Conservation (phyloP, 2,329 filamentous ascomycete species). For the Penicillium sp. region DNA sequence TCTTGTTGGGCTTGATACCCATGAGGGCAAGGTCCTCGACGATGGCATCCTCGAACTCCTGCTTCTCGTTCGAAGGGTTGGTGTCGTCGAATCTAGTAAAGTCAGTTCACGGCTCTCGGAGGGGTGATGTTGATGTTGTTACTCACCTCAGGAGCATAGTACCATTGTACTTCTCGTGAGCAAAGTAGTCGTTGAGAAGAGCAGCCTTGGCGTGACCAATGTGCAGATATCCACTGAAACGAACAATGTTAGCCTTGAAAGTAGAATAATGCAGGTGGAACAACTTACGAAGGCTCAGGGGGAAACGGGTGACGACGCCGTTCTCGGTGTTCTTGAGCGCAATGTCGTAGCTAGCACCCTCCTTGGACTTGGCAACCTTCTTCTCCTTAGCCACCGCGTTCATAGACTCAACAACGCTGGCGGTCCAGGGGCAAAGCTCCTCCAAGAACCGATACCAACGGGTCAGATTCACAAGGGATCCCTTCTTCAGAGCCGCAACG, state of each 20-base stretch:
- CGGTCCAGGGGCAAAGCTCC: conserved; percentile 72
- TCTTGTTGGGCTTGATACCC: conserved; percentile 81
- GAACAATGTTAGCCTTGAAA: background rate
- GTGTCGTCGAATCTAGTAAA: conserved; percentile 76
- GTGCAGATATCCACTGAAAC: conserved; percentile 69
- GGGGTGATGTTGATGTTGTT: background rate
- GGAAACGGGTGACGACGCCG: conserved; percentile 87
- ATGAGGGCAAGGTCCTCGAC: conserved; percentile 86
- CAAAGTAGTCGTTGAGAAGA: conserved; percentile 93
- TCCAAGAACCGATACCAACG: conserved; percentile 89
- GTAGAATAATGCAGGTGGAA: background rate
- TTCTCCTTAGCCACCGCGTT: conserved; percentile 67
- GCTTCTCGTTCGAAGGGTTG: conserved; percentile 95
- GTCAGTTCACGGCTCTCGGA: background rate
- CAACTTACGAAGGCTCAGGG: conserved; percentile 78
- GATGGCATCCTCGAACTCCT: conserved; percentile 92
- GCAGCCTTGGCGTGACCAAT: conserved; percentile 95
- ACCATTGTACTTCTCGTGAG: conserved; percentile 87
- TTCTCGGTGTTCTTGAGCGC: conserved; percentile 78
- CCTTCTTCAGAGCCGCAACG: conserved; percentile 74
- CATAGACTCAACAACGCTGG: conserved; percentile 64
- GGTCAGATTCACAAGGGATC: conserved; percentile 68
- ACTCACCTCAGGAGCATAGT: conserved; percentile 70
- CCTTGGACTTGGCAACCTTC: conserved; percentile 65
- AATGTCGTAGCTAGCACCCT: conserved; percentile 85